Conservation (phyloP, 2,329 filamentous ascomycete genomes). For the Trichothecium roseum region DNA sequence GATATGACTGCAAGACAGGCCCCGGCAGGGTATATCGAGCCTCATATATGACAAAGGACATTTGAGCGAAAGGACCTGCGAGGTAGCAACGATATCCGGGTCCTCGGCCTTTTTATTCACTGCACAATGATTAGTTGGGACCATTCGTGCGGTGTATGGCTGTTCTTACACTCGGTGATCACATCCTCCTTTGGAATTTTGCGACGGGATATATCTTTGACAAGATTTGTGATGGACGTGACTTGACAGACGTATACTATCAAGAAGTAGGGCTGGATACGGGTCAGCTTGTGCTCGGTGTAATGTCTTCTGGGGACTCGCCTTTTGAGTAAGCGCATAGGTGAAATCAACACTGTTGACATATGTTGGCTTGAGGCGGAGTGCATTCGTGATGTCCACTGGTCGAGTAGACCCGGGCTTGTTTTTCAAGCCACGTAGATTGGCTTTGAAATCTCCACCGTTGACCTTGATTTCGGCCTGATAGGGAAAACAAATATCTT, state of each 20-base stretch:
- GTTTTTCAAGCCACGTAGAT: conserved; percentile 88
- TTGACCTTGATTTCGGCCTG: conserved; percentile 92
- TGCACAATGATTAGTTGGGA: conserved; percentile 24
- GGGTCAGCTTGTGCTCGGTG: conserved; percentile 8
- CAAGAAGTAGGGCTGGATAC: conserved; percentile 42
- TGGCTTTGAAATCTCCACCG: conserved; percentile 78
- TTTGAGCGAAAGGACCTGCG: conserved; percentile 80
- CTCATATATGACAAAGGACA: conserved; percentile 84
- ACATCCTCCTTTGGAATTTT: conserved; percentile 75
- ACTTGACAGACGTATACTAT: conserved; percentile 66
- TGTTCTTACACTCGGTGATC: conserved; percentile 64
- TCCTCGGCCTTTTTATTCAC: conserved; percentile 76
- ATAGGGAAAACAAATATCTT: conserved; percentile 81
- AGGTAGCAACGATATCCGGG: conserved; percentile 80
- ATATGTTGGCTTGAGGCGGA: conserved; percentile 63
- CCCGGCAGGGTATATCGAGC: conserved; percentile 70
- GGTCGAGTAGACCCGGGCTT: conserved; percentile 91
- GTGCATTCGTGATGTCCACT: conserved; percentile 73
- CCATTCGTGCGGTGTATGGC: background rate
- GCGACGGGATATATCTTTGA: conserved; percentile 55
- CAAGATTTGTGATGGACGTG: conserved; percentile 61
- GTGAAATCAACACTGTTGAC: conserved; percentile 74
- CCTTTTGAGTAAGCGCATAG: conserved; percentile 86
- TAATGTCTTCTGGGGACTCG: conserved; percentile 24
- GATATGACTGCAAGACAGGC: conserved; percentile 71